Evolutionary conservation across 257 asterid species (phyloP), one percentile per base, ranked within the genome.

Genomic region (Nicotiana sylvestris): DNA sequence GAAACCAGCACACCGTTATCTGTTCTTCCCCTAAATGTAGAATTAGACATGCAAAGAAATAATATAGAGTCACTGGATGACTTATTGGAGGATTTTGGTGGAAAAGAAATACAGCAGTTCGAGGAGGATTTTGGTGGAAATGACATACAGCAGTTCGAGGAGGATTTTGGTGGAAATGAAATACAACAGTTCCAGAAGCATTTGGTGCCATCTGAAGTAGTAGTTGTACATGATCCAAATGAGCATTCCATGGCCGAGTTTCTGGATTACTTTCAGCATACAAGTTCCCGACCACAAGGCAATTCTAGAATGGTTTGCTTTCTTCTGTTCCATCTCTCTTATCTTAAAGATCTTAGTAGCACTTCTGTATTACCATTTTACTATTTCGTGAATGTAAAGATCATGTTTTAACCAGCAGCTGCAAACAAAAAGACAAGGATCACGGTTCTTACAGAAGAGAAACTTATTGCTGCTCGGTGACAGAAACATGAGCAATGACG

Each of bases 231-330:
- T 83, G 87, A 85, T 60, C 76, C 32, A 35, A 84, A 78, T 76
- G 90, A 83, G 85, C 90, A 88, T 78, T 92, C 98, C 55, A 87
- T 92, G 95, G 90, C 95, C 77, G 95, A 92, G 76, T 85, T 90
- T 88, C 90, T 90, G 62, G 91, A 92, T 82, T 81, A 92, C 85
- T 93, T 89, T 81, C 86, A 86, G 69, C 92, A 86, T 82, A 86
- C 83, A 85, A 89, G 81, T 82, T 87, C 78, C 69, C 85, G 8
- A 67, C 88, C 55, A 21, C 88, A 39, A 66, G 93, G 84, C 86
- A 87, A 88, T 81, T 60, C 89, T 55, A 76, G 89, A 84, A 87
- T 62, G 90, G 98, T 93, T 80, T 57, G 87, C 77, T 80, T 86
- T 88, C 79, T 74, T 64, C 76, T 62, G 81, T 76, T 17, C 70